These are phyloP conservation scores for Mortierella antarctica DNA, from an alignment of 192 early-diverging fungal species.

Conservation along the genomic window DNA sequence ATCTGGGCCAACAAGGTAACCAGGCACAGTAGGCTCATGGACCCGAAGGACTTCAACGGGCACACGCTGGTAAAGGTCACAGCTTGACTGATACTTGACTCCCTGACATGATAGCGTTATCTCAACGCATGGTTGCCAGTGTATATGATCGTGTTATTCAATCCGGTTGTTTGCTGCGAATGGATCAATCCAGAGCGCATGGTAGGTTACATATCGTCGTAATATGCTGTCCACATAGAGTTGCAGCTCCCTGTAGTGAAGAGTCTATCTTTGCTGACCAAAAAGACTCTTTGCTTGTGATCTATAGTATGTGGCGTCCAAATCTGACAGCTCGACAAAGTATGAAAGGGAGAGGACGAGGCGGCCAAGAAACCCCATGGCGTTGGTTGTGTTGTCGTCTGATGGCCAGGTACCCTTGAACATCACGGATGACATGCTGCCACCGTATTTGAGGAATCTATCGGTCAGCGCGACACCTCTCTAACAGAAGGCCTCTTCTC, in stretches of 20 bases:
- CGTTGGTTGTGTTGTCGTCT: constrained; percentile 30
- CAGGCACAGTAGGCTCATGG: neutral
- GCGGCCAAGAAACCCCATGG: constrained; percentile 21
- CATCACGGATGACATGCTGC: no score
- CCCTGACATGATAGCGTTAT: constrained; percentile 15
- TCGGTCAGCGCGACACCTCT: neutral
- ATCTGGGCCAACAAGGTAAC: constrained; percentile 51
- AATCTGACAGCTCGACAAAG: constrained; percentile 28
- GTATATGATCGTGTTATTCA: constrained; percentile 33
- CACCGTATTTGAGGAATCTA: no score
- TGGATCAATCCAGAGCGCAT: constrained; percentile 49
- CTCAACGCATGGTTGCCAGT: constrained; percentile 46
- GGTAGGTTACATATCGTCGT: constrained; percentile 4
- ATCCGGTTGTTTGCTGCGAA: constrained; percentile 46
- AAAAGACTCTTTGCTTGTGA: neutral
- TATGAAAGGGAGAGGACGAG: constrained; percentile 41
- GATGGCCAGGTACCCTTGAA: constrained; percentile 29
- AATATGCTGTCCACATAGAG: neutral
- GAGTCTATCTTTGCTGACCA: neutral
- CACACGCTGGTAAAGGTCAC: no score
- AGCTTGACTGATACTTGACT: neutral
- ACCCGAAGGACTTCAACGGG: no score
- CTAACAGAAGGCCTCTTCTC: neutral
- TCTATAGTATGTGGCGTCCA: constrained; percentile 36
- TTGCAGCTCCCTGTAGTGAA: neutral